Evolutionary conservation across 768 basidiomycete genomes (phyloP), one percentile per base, ranked within the genome.

Genomic region (Gelatoporia subvermispora): DNA sequence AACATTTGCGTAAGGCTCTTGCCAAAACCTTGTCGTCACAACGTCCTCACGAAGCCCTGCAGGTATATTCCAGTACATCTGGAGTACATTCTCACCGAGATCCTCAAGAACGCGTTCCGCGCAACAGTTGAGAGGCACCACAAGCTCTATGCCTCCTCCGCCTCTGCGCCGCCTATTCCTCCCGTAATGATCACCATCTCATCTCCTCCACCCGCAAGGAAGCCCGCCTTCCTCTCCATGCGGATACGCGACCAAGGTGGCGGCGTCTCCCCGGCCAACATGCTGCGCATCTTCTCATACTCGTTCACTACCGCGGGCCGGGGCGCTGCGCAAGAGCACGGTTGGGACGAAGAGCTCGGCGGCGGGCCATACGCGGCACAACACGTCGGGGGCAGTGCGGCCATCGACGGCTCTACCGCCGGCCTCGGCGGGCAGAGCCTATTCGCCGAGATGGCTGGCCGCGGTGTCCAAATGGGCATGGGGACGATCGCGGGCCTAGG

Each of bases 401-500:
- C 79, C 22, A 68, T 86, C 35, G 78, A 56, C 35, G 54, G 44
- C 8, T 40, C 46, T 11, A 50, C 43, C 15, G 37, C 44, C 36
- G 68, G 67, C 25, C 53, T 53, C 3, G 63, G 65, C 36, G 72
- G 74, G 9, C 74, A 74, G 41, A 73, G 78, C 56, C 61, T 93
- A 31, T 91, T 93, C 58, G 76, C 78, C 18, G 89, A 89, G 61
- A 88, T 93, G 20, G 82, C 87, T 2, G 78, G 79, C 0, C 84
- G 85, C 58, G 85, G 87, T 7, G 57, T 93, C 35, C 85, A 89
- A 61, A 82, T 80, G 8, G 88, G 88, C 13, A 70, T 93, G 60
- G 92, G 92, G n/a, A 90, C 89, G 3, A 87, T 94, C 49, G 91
- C 92, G 7, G 92, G 92, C 0, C 67, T 94, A 24, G 92, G 92